phyloP scores from a whole-genome alignment of 768 basidiomycete species.

The Pisolithus tinctorius region DNA sequence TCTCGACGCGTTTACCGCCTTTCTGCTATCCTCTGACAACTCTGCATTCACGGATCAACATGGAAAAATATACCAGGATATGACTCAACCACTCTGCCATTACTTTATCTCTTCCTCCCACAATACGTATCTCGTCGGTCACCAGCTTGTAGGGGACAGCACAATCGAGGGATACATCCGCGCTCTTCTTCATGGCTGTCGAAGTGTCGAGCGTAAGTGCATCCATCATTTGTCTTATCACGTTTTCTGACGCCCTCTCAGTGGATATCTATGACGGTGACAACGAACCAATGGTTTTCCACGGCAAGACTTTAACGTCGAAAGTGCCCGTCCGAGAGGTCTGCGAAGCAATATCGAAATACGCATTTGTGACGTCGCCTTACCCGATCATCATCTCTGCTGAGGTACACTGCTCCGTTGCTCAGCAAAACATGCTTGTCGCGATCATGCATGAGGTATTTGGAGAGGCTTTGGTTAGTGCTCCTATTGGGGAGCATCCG shows the following conservation, averaged over 20 bases:
- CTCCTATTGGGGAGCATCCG: slow-evolving; percentile 40
- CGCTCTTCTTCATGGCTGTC: slow-evolving; percentile 80
- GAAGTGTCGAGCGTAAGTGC: slow-evolving; percentile 88
- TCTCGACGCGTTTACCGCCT: slow-evolving; percentile 64
- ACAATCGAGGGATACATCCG: slow-evolving; percentile 92
- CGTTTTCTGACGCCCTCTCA: slow-evolving; percentile 22
- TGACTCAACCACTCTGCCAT: slow-evolving; percentile 82
- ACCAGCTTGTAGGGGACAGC: slow-evolving; percentile 81
- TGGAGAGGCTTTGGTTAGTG: slow-evolving; percentile 45
- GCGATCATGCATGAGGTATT: slow-evolving; percentile 64
- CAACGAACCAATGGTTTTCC: slow-evolving; percentile 76
- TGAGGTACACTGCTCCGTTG: slow-evolving; percentile 78
- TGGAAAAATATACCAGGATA: slow-evolving; percentile 62
- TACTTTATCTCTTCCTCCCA: slow-evolving; percentile 90
- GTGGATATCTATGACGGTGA: slow-evolving; percentile 94
- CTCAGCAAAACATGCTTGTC: slow-evolving; percentile 76
- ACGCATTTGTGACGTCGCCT: slow-evolving; percentile 85
- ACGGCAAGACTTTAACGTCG: slow-evolving; percentile 83
- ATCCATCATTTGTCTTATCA: not conserved
- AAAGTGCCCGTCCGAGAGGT: slow-evolving; percentile 77
- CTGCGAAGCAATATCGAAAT: slow-evolving; percentile 78
- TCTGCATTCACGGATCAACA: slow-evolving; percentile 49
- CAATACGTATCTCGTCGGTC: slow-evolving; percentile 86
- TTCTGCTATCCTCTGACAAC: slow-evolving; percentile 79
- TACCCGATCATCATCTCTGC: slow-evolving; percentile 93